phyloP scores from a whole-genome alignment of 2,329 filamentous ascomycete genomes.

The Byssochlamys sp. region DNA sequence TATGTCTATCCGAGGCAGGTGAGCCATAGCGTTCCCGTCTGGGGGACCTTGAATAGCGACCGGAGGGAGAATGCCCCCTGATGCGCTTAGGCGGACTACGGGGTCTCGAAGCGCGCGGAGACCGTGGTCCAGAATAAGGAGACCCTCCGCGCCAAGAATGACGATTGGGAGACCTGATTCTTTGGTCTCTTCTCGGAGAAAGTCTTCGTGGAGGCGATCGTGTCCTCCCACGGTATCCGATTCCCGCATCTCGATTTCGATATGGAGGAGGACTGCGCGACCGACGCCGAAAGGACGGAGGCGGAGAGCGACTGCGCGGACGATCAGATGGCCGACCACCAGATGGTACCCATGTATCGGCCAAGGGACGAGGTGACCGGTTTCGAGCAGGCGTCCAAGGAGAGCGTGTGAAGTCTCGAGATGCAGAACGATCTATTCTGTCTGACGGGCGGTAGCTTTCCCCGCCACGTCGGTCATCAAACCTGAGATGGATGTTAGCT shows the following conservation, averaged over 20 bases:
- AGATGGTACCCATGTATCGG: slow-evolving; percentile 35
- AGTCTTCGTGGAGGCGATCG: slow-evolving; percentile 31
- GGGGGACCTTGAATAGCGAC: slow-evolving; percentile 21
- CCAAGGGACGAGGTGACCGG: slow-evolving; percentile 28
- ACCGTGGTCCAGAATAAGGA: slow-evolving; percentile 22
- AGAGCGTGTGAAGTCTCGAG: slow-evolving; percentile 27
- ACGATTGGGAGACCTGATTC: slow-evolving; percentile 28
- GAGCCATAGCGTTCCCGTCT: slow-evolving; percentile 26
- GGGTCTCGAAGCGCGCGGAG: slow-evolving; percentile 21
- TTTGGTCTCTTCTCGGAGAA: slow-evolving; percentile 32
- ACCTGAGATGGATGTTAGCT: slow-evolving; percentile 17
- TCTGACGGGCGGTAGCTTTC: slow-evolving; percentile 35
- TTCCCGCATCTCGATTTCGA: slow-evolving; percentile 25
- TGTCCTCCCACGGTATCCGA: slow-evolving; percentile 22
- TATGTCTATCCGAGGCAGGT: slow-evolving; percentile 18
- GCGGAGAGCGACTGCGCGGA: slow-evolving; percentile 35
- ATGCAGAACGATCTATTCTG: slow-evolving; percentile 22
- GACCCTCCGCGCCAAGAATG: slow-evolving; percentile 32
- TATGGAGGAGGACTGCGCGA: slow-evolving; percentile 33
- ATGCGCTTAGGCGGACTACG: slow-evolving; percentile 24
- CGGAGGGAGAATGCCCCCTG: slow-evolving; percentile 28
- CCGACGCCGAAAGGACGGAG: slow-evolving; percentile 28
- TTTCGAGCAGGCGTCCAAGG: slow-evolving; percentile 29
- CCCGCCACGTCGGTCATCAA: slow-evolving; percentile 33
- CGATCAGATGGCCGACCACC: slow-evolving; percentile 23